Evolutionary conservation across 257 asterid genomes (phyloP).

Genomic region (Salvia rosmarinus): DNA sequence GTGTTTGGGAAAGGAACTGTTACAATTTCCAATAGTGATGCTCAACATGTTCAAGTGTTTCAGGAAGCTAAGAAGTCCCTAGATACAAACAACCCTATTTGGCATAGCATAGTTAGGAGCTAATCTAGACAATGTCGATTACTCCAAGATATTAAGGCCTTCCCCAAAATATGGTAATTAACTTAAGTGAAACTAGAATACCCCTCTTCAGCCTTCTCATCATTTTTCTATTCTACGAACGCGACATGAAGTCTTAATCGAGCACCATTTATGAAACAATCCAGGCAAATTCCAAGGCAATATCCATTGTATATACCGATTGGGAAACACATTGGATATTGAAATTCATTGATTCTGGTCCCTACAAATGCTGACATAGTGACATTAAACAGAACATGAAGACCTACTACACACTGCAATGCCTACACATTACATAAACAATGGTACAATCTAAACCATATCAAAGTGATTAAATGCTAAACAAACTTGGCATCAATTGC

Average conservation of each 20-base stretch:
- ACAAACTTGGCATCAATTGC: slow-evolving; percentile 2
- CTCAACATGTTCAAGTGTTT: not conserved
- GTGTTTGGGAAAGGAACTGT: not conserved
- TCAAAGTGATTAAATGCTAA: not conserved
- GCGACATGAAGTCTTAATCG: not conserved
- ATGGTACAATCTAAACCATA: not conserved
- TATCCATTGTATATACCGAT: not conserved
- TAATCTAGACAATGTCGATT: slow-evolving; percentile 1
- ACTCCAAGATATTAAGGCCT: not conserved
- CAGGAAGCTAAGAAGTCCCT: not conserved
- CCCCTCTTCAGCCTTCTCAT: not conserved
- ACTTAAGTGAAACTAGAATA: not conserved
- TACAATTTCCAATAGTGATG: not conserved
- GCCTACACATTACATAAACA: not conserved
- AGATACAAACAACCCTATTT: not conserved
- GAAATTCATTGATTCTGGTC: not conserved
- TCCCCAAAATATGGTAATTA: not conserved
- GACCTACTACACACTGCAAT: not conserved
- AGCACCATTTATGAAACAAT: not conserved
- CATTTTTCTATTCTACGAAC: slow-evolving; percentile 1
- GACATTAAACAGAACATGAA: not conserved
- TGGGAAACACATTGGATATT: not conserved
- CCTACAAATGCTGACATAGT: not conserved
- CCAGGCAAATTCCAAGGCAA: not conserved
- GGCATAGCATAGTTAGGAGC: not conserved